Percentiles rank a stretch among this genome's conserved stretches.
Conservation (phyloP, 352 stramenopile species). For the Vaucheria bursata region DNA sequence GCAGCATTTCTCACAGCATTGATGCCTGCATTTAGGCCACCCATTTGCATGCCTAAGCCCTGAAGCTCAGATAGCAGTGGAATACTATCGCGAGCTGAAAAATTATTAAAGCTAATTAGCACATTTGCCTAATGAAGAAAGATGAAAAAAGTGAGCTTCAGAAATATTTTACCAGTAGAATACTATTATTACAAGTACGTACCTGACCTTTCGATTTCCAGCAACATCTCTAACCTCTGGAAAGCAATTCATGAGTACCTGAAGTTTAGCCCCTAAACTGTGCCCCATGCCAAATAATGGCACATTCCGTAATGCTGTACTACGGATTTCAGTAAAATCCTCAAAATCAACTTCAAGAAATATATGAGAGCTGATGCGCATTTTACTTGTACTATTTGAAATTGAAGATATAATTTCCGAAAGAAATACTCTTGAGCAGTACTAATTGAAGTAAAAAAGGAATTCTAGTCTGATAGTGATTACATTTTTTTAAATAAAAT, state of each 20-base stretch:
- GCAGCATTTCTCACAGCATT: background rate
- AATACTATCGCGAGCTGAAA: conserved; percentile 31
- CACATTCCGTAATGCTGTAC: conserved; percentile 13
- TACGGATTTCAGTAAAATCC: no score
- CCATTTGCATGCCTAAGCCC: conserved; percentile 28
- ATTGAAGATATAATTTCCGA: no score
- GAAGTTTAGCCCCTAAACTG: conserved; percentile 45
- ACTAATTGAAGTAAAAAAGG: no score
- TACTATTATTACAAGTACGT: no score
- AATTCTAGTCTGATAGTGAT: no score
- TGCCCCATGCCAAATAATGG: conserved; percentile 46
- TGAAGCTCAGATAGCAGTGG: conserved; percentile 35
- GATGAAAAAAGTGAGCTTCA: no score
- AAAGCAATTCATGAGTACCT: conserved; percentile 40
- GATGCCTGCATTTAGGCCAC: background rate
- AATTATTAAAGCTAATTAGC: conserved; percentile 47
- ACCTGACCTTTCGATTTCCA: conserved; percentile 26
- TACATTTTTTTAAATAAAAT: no score
- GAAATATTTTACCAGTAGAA: no score
- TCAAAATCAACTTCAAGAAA: no score
- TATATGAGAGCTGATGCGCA: no score
- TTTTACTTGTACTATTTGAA: no score
- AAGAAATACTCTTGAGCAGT: no score
- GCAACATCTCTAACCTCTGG: conserved; percentile 30
- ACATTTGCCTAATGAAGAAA: conserved; percentile 25